phyloP scores from a whole-genome alignment of 2,329 filamentous ascomycete genomes.

The Aspergillus ochraceoroseus region DNA sequence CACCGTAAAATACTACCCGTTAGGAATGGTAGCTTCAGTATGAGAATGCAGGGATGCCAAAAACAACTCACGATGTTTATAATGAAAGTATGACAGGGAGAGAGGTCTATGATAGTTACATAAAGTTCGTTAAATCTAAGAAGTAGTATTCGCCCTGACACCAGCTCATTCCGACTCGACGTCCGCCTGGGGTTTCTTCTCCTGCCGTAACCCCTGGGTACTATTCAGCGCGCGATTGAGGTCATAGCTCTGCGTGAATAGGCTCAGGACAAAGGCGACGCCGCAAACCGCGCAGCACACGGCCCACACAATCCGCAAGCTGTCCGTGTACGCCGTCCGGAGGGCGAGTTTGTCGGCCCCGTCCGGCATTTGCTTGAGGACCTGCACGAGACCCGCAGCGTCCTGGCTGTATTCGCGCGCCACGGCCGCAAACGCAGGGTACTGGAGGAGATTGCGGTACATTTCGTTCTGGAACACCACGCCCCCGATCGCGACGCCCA shows the following conservation, averaged over 20 bases:
- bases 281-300: slow-evolving; percentile 8
- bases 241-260: slow-evolving; percentile 6
- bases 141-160: too few species aligned
- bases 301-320: slow-evolving; percentile 10
- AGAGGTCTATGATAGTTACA: too few species aligned
- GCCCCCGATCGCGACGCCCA: slow-evolving; percentile 8
- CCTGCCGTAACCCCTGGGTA: slow-evolving; percentile 2
- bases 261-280: slow-evolving; percentile 5
- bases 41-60: too few species aligned
- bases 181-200: not conserved
- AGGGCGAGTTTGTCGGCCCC: slow-evolving; percentile 3
- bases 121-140: too few species aligned
- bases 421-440: not conserved
- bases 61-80: too few species aligned
- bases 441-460: slow-evolving; percentile 2
- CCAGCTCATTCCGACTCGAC: slow-evolving; percentile 3
- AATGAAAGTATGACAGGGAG: too few species aligned
- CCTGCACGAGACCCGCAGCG: slow-evolving; percentile 8
- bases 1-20: too few species aligned
- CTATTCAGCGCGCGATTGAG: slow-evolving; percentile 7
- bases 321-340: slow-evolving; percentile 10
- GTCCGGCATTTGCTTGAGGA: not conserved
- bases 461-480: slow-evolving; percentile 11
- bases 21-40: too few species aligned
- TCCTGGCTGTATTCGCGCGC: slow-evolving; percentile 7